Evolutionary conservation across 331 rosid genomes (phyloP), one percentile per base, ranked within the genome.

Genomic region (Malus hybrid): DNA sequence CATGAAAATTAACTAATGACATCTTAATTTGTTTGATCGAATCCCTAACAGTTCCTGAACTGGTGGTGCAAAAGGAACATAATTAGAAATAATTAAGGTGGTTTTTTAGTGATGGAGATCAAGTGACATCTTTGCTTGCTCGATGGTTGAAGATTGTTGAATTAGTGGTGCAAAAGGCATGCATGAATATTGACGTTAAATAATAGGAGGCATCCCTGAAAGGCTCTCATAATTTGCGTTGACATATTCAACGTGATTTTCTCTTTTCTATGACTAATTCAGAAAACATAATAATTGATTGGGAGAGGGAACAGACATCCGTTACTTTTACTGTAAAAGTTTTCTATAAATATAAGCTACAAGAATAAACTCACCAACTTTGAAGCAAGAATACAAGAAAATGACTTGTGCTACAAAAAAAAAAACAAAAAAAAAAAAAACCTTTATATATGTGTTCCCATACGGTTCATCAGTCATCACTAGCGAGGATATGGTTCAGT

Each of bases 401-500:
- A 1, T 24, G 24, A 24, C 24, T 24, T 24, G 24, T 24, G 24
- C 24, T 24, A 24, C 24, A 24, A 24, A 24, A 24, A 24, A 24
- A 24, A 24, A 24, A 24, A 24, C 1, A 24, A 24, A 24, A 24
- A 24, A 24, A 24, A 24, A 24, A 24, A 24, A 24, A 24, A 24
- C 24, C 24, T 24, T 24, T 1, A 30, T 30, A 30, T 30, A 2
- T 30, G 32, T 30, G 32, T 30, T 30, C 32, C 32, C 32, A 30
- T 30, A 30, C 0, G 32, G 4, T 30, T 30, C 32, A 30, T 30
- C 32, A 30, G 32, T 30, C 32, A 30, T 30, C 32, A 14, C 70
- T 84, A 86, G 56, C 83, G 81, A 48, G 83, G 81, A 74, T 46
- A 67, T n/a, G 48, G 63, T 28, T 81, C 73, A 6, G 77, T 73